These are phyloP conservation scores for Petunia hybrid DNA, from an alignment of 305 asterid genomes.

Conservation along the genomic window DNA sequence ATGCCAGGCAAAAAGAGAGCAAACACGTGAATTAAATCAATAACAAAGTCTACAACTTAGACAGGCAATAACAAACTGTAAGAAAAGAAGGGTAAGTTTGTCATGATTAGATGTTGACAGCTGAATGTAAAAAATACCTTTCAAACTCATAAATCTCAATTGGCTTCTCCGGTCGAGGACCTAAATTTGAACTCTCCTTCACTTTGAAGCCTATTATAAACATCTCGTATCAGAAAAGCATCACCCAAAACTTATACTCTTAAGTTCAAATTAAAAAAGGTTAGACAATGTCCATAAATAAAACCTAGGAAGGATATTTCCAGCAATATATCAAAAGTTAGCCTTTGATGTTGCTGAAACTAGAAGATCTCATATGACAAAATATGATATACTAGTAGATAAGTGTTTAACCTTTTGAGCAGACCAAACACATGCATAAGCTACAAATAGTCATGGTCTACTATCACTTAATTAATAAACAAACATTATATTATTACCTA, in stretches of 20 bases:
- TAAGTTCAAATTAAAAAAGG: background rate
- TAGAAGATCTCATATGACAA: background rate
- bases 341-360: background rate
- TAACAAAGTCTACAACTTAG: conserved; percentile 28
- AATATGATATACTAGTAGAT: background rate
- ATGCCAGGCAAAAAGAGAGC: conserved; percentile 44
- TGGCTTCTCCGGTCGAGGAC: conserved; percentile 93
- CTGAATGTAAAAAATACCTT: conserved; percentile 51
- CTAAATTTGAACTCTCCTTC: conserved; percentile 83
- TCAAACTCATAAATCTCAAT: conserved; percentile 89
- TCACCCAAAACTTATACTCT: conserved; percentile 1
- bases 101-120: conserved; percentile 4
- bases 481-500: background rate
- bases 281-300: background rate
- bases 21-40: conserved; percentile 46
- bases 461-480: background rate
- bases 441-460: background rate
- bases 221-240: conserved; percentile 22
- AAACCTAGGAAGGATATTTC: background rate
- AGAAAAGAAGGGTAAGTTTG: conserved; percentile 15
- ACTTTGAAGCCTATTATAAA: conserved; percentile 70
- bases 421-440: background rate
- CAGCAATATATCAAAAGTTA: background rate
- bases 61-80: conserved; percentile 3
- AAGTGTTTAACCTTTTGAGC: background rate